phyloP scores from a whole-genome alignment of 108 stramenopile genomes.

The Skeletonema potamos region DNA sequence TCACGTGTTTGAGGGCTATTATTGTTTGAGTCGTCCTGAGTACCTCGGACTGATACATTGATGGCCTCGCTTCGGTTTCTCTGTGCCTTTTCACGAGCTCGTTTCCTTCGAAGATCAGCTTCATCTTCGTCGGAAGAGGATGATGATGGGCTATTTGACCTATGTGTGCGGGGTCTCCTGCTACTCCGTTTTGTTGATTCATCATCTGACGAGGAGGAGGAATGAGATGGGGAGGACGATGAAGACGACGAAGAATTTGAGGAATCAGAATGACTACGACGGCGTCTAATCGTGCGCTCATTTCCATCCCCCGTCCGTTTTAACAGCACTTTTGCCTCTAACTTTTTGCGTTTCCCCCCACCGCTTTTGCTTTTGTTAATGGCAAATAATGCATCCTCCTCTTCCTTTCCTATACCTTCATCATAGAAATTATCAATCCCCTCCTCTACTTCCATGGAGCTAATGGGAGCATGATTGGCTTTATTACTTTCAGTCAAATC shows the following conservation, averaged over 20 bases:
- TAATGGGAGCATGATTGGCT: neutral
- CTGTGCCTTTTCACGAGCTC: slow-evolving; percentile 27
- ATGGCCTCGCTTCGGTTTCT: neutral
- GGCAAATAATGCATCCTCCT: slow-evolving; percentile 49
- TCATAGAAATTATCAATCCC: slow-evolving; percentile 8
- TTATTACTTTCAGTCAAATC: slow-evolving; percentile 36
- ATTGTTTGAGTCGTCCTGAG: neutral
- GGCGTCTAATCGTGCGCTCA: slow-evolving; percentile 11
- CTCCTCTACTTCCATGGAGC: slow-evolving; percentile 11
- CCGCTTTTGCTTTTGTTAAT: neutral
- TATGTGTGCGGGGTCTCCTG: slow-evolving; percentile 17
- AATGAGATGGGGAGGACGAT: slow-evolving; percentile 21
- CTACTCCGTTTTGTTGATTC: slow-evolving; percentile 20
- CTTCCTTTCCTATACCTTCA: slow-evolving; percentile 21
- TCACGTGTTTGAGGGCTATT: neutral
- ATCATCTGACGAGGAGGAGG: slow-evolving; percentile 26
- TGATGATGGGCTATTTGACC: slow-evolving; percentile 31
- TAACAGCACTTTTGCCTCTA: slow-evolving; percentile 36
- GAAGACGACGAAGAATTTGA: slow-evolving; percentile 21
- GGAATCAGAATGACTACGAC: slow-evolving; percentile 31
- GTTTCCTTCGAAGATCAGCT: slow-evolving; percentile 33
- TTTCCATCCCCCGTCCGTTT: slow-evolving; percentile 22
- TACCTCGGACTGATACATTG: neutral
- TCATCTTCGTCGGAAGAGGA: slow-evolving; percentile 39
- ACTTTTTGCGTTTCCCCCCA: slow-evolving; percentile 19